Evolutionary conservation across 2,329 filamentous ascomycete genomes (phyloP).

Genomic region (Cladosporium oxysporum): DNA sequence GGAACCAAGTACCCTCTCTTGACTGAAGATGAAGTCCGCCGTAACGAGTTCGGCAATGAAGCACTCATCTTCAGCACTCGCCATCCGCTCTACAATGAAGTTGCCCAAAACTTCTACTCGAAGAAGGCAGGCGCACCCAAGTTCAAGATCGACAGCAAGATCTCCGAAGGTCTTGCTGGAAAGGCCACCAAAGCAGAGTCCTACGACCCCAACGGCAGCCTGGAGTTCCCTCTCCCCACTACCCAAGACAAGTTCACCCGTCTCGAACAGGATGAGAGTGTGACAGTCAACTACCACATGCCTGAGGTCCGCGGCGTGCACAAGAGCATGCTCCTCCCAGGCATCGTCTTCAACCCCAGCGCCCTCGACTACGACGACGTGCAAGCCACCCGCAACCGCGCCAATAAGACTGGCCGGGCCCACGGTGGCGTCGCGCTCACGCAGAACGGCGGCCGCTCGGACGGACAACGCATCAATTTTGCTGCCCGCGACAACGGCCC

Average conservation of each 20-base stretch:
- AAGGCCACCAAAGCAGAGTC: slow-evolving; percentile 77
- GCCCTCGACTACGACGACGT: slow-evolving; percentile 76
- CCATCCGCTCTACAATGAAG: slow-evolving; percentile 82
- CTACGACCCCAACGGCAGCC: slow-evolving; percentile 79
- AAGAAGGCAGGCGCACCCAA: slow-evolving; percentile 71
- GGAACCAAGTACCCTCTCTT: slow-evolving; percentile 78
- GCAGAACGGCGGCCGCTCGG: slow-evolving; percentile 46
- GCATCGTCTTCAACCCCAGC: slow-evolving; percentile 70
- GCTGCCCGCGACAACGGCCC: slow-evolving; percentile 34
- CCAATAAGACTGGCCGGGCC: slow-evolving; percentile 65
- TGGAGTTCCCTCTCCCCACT: slow-evolving; percentile 75
- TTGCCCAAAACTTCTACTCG: slow-evolving; percentile 84
- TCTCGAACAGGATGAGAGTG: slow-evolving; percentile 80
- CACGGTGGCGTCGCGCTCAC: slow-evolving; percentile 68
- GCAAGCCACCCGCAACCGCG: slow-evolving; percentile 67
- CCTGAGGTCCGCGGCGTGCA: slow-evolving; percentile 72
- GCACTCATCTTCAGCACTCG: slow-evolving; percentile 81
- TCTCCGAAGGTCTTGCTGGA: slow-evolving; percentile 77
- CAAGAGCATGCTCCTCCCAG: slow-evolving; percentile 91
- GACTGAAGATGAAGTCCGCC: slow-evolving; percentile 70
- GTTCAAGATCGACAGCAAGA: slow-evolving; percentile 71
- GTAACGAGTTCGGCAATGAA: slow-evolving; percentile 80
- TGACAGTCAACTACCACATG: slow-evolving; percentile 87
- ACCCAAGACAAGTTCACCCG: slow-evolving; percentile 65
- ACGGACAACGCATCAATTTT: slow-evolving; percentile 58